A percentile compares a stretch with the other conserved stretches of the same genome.
Conservation (phyloP, 2,329 filamentous ascomycete species). For the Paecilomyces variotii region DNA sequence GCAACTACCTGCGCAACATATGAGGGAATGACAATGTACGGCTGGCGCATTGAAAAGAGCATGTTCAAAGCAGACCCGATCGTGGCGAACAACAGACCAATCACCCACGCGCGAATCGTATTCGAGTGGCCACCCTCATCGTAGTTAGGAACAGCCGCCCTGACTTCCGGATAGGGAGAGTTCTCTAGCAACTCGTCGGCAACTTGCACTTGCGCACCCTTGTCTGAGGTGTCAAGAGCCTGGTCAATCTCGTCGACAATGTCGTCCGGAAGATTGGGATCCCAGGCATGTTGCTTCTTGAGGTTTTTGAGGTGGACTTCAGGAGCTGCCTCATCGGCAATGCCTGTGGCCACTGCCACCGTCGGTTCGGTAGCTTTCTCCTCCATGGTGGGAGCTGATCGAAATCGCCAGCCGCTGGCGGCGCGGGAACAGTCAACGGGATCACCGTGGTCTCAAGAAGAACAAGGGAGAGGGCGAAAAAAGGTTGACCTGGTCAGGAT, state of each 20-base stretch:
- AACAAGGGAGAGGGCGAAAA: background rate
- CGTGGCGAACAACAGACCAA: slow-evolving; percentile 54
- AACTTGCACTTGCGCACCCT: slow-evolving; percentile 49
- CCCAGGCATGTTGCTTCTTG: slow-evolving; percentile 54
- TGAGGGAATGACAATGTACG: slow-evolving; percentile 52
- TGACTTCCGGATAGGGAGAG: slow-evolving; percentile 60
- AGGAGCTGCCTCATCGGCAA: slow-evolving; percentile 13
- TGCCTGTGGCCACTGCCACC: slow-evolving; percentile 12
- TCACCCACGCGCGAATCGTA: slow-evolving; percentile 57
- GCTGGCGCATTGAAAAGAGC: slow-evolving; percentile 50
- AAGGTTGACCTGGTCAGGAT: background rate
- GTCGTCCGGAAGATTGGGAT: slow-evolving; percentile 58
- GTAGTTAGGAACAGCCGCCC: slow-evolving; percentile 56
- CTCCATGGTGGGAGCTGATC: slow-evolving; percentile 48
- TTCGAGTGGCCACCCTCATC: slow-evolving; percentile 59
- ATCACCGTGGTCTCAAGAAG: background rate
- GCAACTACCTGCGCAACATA: slow-evolving; percentile 56
- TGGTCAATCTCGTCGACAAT: slow-evolving; percentile 54
- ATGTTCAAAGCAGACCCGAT: slow-evolving; percentile 56
- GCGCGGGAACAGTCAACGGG: background rate
- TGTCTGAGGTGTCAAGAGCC: slow-evolving; percentile 47
- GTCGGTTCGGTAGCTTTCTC: slow-evolving; percentile 12
- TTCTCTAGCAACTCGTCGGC: slow-evolving; percentile 57
- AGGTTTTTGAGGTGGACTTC: slow-evolving; percentile 44
- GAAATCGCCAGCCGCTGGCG: background rate